Evolutionary conservation across 352 stramenopile species (phyloP).

Genomic region (Sclerospora graminicola): DNA sequence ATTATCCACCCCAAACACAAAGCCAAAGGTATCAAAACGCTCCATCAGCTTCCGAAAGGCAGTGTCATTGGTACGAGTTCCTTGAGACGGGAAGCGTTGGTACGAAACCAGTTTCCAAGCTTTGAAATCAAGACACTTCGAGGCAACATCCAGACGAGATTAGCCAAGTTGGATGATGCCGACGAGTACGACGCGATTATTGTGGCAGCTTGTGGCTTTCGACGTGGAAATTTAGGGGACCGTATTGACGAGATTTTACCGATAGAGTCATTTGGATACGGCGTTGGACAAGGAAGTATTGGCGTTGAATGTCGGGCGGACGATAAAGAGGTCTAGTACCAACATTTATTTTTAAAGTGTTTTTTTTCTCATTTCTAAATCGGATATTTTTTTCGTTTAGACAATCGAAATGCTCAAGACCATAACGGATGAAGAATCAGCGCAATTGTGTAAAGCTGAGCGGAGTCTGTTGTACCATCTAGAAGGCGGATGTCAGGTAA

Average conservation of each 20-base stretch:
- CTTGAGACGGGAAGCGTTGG: conserved; percentile 67
- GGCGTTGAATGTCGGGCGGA: conserved; percentile 72
- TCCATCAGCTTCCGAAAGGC: conserved; percentile 50
- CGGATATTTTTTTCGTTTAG: conserved; percentile 9
- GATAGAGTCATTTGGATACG: conserved; percentile 64
- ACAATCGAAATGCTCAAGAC: conserved; percentile 69
- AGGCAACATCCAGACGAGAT: conserved; percentile 82
- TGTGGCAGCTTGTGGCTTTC: conserved; percentile 75
- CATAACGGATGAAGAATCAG: conserved; percentile 67
- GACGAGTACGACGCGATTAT: conserved; percentile 84
- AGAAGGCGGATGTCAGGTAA: conserved; percentile 79
- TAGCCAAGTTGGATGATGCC: conserved; percentile 77
- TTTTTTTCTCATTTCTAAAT: background rate
- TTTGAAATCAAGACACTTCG: conserved; percentile 79
- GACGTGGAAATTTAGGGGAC: conserved; percentile 54
- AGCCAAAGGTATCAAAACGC: conserved; percentile 36
- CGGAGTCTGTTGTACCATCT: conserved; percentile 73
- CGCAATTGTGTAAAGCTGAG: conserved; percentile 72
- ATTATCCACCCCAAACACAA: conserved; percentile 83
- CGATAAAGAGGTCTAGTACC: conserved; percentile 37
- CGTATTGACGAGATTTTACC: conserved; percentile 70
- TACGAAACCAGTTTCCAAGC: conserved; percentile 54
- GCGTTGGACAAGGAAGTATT: conserved; percentile 80
- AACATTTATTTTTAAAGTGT: no score
- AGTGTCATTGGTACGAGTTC: conserved; percentile 80